These are phyloP conservation scores for Suillus subluteus DNA, from an alignment of 768 basidiomycete genomes.

Conservation along the genomic window DNA sequence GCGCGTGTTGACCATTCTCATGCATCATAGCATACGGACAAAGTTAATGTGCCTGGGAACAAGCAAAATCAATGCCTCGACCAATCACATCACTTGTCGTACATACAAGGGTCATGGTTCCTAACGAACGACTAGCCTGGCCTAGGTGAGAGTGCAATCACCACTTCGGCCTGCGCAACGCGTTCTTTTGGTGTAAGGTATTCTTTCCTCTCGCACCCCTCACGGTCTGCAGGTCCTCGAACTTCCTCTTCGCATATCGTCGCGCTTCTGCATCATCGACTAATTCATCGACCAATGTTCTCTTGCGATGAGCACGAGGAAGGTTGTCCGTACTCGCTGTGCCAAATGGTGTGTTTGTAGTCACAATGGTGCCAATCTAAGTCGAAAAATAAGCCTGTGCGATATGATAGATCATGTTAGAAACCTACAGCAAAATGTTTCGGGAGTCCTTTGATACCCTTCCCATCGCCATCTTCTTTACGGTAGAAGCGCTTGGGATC, in stretches of 20 bases:
- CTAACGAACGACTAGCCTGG: background rate
- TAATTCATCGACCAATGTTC: constrained; percentile 86
- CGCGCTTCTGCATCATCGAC: constrained; percentile 87
- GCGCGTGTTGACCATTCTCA: background rate
- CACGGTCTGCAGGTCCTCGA: constrained; percentile 72
- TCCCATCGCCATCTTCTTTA: constrained; percentile 85
- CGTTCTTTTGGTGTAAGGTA: constrained; percentile 68
- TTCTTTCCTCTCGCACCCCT: constrained; percentile 71
- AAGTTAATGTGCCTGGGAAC: background rate
- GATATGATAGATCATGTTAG: background rate
- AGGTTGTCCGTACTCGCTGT: constrained; percentile 72
- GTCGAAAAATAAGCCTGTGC: background rate
- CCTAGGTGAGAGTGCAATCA: constrained; percentile 27
- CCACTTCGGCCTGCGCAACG: constrained; percentile 70
- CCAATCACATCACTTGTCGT: background rate
- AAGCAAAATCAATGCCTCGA: background rate
- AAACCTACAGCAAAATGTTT: constrained; percentile 85
- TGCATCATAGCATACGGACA: background rate
- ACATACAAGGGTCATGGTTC: background rate
- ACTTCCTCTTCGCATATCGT: constrained; percentile 91
- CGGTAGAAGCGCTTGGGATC: constrained; percentile 93
- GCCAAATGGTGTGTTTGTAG: constrained; percentile 74
- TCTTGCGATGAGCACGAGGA: constrained; percentile 68
- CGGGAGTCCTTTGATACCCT: constrained; percentile 81
- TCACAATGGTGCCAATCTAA: constrained; percentile 81